A percentile compares a stretch with the other conserved stretches of the same genome.
These are phyloP conservation scores for Mortierella sp. DNA, from an alignment of 371 early-diverging fungal genomes.

Conservation along the genomic window DNA sequence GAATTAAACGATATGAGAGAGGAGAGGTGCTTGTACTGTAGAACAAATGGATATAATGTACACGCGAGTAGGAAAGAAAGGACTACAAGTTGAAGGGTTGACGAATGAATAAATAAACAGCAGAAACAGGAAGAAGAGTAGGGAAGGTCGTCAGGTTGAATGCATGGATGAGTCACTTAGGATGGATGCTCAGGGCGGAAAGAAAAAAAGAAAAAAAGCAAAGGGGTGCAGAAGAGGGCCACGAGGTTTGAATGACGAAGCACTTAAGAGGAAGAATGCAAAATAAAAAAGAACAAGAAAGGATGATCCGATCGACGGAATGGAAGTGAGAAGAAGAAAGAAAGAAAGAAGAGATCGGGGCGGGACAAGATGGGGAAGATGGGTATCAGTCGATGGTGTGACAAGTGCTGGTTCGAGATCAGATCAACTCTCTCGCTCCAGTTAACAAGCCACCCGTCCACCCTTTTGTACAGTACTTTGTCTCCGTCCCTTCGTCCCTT, in stretches of 20 bases:
- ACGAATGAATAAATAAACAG: neutral
- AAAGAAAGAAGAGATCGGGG: neutral
- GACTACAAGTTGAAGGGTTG: neutral
- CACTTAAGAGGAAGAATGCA: neutral
- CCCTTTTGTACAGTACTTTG: neutral
- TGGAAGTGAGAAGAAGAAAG: slow-evolving; percentile 11
- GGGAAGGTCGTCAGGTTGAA: slow-evolving; percentile 7
- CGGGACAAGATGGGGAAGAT: neutral
- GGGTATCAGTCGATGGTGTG: neutral
- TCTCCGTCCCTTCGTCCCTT: too few relatives aligned
- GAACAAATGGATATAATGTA: neutral
- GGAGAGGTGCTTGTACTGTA: neutral
- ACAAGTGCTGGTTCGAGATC: neutral
- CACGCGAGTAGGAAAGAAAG: neutral
- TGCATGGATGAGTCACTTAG: slow-evolving; percentile 14
- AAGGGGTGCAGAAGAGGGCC: slow-evolving; percentile 7
- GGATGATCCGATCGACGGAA: slow-evolving; percentile 12
- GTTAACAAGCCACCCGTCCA: slow-evolving; percentile 1
- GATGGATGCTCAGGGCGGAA: neutral
- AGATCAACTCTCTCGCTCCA: neutral
- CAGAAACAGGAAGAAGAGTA: slow-evolving; percentile 11
- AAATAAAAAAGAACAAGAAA: slow-evolving; percentile 18
- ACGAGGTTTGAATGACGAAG: neutral
- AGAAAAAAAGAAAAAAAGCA: neutral
- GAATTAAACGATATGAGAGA: neutral